Conservation (phyloP, 306 rosid species). For the Mimosa bimucronata region DNA sequence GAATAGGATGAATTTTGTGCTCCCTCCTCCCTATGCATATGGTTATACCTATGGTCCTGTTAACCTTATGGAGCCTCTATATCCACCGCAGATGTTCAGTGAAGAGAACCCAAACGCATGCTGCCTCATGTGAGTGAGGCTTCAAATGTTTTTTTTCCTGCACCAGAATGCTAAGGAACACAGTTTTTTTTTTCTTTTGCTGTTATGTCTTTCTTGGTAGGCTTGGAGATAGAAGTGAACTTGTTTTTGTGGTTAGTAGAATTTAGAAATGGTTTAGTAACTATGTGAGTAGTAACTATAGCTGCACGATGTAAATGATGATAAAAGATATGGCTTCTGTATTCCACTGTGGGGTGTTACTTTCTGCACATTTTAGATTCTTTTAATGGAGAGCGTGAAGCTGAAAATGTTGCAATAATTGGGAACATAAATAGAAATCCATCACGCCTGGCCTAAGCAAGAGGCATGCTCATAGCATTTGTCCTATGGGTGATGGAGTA, state of each 20-base stretch:
- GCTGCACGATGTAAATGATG: conserved; percentile 24
- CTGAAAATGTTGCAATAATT: conserved; percentile 23
- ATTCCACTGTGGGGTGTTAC: background rate
- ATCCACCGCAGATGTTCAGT: conserved; percentile 77
- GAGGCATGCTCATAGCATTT: background rate
- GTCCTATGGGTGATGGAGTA: conserved; percentile 34
- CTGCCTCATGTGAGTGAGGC: conserved; percentile 61
- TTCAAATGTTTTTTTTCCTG: background rate
- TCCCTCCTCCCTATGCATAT: conserved; percentile 33
- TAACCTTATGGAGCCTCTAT: conserved; percentile 40
- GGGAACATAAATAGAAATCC: conserved; percentile 16
- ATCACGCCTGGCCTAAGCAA: background rate
- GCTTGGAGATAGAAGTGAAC: background rate
- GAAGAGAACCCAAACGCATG: conserved; percentile 97
- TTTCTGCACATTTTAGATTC: background rate
- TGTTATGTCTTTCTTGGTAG: background rate
- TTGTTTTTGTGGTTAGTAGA: conserved; percentile 7
- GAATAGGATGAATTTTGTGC: conserved; percentile 34
- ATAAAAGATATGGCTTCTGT: background rate
- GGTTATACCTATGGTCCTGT: conserved; percentile 38
- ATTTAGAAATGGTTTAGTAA: too few relatives aligned
- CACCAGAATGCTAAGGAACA: background rate
- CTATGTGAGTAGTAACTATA: conserved; percentile 9
- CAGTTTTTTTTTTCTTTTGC: background rate
- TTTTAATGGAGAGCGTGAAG: background rate